phyloP scores from a whole-genome alignment of 2,329 filamentous ascomycete species.

The Nannizzia gypsea region DNA sequence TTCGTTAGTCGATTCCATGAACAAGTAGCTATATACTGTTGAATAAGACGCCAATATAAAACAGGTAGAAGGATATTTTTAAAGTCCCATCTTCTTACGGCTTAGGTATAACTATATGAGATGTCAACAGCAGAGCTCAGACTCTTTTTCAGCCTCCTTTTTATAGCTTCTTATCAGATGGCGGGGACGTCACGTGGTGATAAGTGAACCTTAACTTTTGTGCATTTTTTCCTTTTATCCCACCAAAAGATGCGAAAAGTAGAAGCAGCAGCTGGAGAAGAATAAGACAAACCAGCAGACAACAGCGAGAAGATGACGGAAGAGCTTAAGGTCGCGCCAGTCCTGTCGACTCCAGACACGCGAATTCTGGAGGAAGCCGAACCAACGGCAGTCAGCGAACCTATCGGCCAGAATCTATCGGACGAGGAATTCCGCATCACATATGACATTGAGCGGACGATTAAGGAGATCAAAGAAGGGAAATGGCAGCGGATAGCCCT shows the following conservation, averaged over 20 bases:
- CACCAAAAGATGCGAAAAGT: background rate
- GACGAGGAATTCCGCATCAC: slow-evolving; percentile 62
- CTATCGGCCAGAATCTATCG: slow-evolving; percentile 27
- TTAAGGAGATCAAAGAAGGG: slow-evolving; percentile 59
- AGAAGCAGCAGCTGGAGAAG: background rate
- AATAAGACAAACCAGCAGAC: background rate
- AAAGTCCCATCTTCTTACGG: too few species aligned
- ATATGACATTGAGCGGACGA: slow-evolving; percentile 77
- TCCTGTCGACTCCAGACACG: slow-evolving; percentile 52
- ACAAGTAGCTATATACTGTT: too few species aligned
- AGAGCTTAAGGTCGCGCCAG: slow-evolving; percentile 38
- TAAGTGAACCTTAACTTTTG: background rate
- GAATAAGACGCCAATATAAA: too few species aligned
- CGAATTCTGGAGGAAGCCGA: slow-evolving; percentile 47
- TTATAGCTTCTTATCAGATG: background rate
- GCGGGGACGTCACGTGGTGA: background rate
- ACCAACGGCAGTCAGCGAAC: slow-evolving; percentile 18
- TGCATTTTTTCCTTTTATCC: background rate
- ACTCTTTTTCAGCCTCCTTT: too few species aligned
- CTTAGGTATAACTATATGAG: too few species aligned
- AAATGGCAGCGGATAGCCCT: slow-evolving; percentile 68
- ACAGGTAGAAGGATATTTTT: too few species aligned
- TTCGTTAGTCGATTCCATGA: too few species aligned
- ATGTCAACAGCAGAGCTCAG: too few species aligned
- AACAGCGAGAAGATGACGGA: slow-evolving; percentile 9